Percentiles rank a stretch among this genome's conserved stretches.
phyloP scores from a whole-genome alignment of 306 rosid genomes.

The Fagus crenata region DNA sequence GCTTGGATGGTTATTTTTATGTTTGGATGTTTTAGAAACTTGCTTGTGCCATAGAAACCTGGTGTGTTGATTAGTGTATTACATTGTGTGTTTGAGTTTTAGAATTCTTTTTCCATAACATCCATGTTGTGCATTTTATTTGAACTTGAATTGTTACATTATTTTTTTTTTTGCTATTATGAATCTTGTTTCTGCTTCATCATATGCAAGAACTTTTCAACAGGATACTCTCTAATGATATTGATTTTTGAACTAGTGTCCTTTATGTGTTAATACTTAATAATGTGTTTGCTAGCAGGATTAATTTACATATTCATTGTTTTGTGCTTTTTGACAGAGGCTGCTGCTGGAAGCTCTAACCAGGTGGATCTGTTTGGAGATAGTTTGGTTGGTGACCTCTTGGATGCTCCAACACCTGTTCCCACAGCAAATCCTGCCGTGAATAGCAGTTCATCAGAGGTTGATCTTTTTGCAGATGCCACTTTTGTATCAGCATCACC shows the following conservation, averaged over 20 bases:
- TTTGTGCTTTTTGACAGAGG: constrained; percentile 56
- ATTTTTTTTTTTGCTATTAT: background rate
- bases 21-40: background rate
- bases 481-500: constrained; percentile 77
- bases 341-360: constrained; percentile 61
- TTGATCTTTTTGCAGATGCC: constrained; percentile 96
- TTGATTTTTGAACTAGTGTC: background rate
- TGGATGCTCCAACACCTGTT: constrained; percentile 77
- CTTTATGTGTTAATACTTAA: background rate
- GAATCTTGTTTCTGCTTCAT: background rate
- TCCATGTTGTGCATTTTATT: background rate
- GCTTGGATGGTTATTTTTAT: background rate
- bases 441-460: constrained; percentile 52
- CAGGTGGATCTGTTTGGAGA: constrained; percentile 80
- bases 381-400: constrained; percentile 79
- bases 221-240: background rate
- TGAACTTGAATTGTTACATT: background rate
- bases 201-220: background rate
- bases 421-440: constrained; percentile 54
- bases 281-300: constrained; percentile 1
- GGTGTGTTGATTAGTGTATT: background rate
- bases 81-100: background rate
- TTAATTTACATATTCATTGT: constrained; percentile 19
- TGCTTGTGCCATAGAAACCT: background rate
- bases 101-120: background rate